These are phyloP conservation scores for Ceratocystis alfenasii DNA, from an alignment of 2,329 filamentous ascomycete genomes.

Conservation along the genomic window DNA sequence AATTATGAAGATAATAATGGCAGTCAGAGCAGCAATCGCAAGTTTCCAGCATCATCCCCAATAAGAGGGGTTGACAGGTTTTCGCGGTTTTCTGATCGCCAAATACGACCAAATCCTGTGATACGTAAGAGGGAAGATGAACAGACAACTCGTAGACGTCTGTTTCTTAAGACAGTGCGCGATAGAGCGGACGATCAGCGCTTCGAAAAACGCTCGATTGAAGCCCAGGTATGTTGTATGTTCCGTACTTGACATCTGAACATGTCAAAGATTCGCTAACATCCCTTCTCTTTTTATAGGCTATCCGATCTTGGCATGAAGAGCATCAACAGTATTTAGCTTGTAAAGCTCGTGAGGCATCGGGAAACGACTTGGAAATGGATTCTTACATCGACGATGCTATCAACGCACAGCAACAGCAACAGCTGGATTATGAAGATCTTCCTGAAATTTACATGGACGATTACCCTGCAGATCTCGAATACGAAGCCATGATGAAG, in stretches of 20 bases:
- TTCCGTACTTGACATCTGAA: not conserved
- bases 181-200: slow-evolving; percentile 47
- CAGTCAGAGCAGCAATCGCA: not conserved
- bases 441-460: slow-evolving; percentile 18
- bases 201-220: slow-evolving; percentile 50
- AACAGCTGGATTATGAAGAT: slow-evolving; percentile 4
- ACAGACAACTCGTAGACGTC: slow-evolving; percentile 50
- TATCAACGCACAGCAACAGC: slow-evolving; percentile 11
- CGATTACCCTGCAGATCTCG: slow-evolving; percentile 17
- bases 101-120: slow-evolving; percentile 50
- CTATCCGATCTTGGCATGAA: slow-evolving; percentile 22
- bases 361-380: slow-evolving; percentile 14
- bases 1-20: not conserved
- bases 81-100: slow-evolving; percentile 43
- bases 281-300: not conserved
- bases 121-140: slow-evolving; percentile 48
- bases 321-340: slow-evolving; percentile 23
- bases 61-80: slow-evolving; percentile 12
- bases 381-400: slow-evolving; percentile 21
- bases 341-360: slow-evolving; percentile 21
- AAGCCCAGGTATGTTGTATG: slow-evolving; percentile 36
- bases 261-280: not conserved
- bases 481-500: slow-evolving; percentile 17
- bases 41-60: slow-evolving; percentile 8
- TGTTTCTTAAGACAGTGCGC: slow-evolving; percentile 58